Evolutionary conservation across 2,329 filamentous ascomycete genomes (phyloP), one percentile per base, ranked within the genome.

Genomic region (Didymella sp.): DNA sequence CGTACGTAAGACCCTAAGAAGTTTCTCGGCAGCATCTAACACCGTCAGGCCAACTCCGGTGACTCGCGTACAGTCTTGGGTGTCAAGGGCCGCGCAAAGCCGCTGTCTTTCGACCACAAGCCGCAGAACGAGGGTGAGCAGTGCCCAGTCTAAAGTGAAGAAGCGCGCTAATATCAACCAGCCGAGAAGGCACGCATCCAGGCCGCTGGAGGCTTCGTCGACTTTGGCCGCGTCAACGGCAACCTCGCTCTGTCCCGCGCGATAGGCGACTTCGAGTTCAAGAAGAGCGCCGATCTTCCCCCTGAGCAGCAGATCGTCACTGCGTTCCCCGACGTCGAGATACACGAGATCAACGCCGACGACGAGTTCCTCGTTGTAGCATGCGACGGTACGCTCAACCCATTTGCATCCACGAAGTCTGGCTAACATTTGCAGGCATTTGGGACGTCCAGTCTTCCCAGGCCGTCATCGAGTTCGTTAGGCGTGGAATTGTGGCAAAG

Each of bases 391-490:
- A 67, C 48, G 75, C 35, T 15, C 21, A 15, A 22, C 9, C 19
- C 5, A 24, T 15, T 6, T 11, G 11, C 5, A 8, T 17, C 13
- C 12, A n/a, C n/a, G 8, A 21, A 33, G 1, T 33, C 35, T 51
- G 47, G 52, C 66, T 71, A 51, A 63, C 42, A 17, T 41, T 9
- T 37, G 2, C 72, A 99, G 95, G 95, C 77, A 99, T 99, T 77
- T 99, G 95, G 95, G 95, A 99, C 79, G 98, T 95, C 78, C 95
- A 98, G 78, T 97, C 95, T 54, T 99, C 95, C 42, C 95, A 99
- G 81, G 91, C 94, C 35, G 95, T 99, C 30, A 82, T 98, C 67
- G 95, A 99, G 78, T 99, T 99, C 75, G 95, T 98, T 63, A 87
- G 95, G 76, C 89, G 95, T 74, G 95, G 95, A 55, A 96, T 99